phyloP scores from a whole-genome alignment of 805 yeast genomes.

The Priceomyces haplophilus region DNA sequence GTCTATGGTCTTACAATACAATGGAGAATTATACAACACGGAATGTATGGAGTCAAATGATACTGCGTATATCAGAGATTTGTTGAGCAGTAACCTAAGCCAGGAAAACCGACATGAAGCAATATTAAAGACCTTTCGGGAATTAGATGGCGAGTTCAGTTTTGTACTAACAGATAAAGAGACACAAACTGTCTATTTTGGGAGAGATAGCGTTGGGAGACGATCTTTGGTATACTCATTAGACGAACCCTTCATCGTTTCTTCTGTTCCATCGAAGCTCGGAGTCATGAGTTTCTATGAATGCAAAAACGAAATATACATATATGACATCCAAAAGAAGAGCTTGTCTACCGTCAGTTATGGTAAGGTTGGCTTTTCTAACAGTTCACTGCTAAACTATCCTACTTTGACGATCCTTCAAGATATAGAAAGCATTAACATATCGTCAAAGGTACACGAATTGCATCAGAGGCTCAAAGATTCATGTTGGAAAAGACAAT shows the following conservation, averaged over 20 bases:
- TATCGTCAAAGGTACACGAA: not conserved
- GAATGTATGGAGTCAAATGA: conserved; percentile 59
- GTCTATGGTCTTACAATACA: conserved; percentile 60
- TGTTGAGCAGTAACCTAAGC: conserved; percentile 23
- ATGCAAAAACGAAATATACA: conserved; percentile 52
- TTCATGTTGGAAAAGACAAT: conserved; percentile 51
- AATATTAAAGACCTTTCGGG: conserved; percentile 39
- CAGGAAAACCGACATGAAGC: conserved; percentile 21
- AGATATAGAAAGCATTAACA: not conserved
- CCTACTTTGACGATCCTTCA: not conserved
- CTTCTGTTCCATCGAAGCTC: conserved; percentile 25
- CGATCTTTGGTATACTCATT: conserved; percentile 60
- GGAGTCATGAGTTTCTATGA: conserved; percentile 39
- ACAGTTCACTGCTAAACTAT: not conserved
- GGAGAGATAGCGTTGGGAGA: conserved; percentile 80
- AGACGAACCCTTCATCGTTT: conserved; percentile 38
- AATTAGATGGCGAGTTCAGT: conserved; percentile 82
- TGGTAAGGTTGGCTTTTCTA: not conserved
- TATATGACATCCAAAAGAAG: conserved; percentile 28
- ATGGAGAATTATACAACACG: conserved; percentile 82
- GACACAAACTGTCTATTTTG: conserved; percentile 56
- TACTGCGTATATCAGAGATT: conserved; percentile 49
- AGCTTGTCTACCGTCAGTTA: conserved; percentile 4
- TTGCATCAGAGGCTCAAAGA: conserved; percentile 24
- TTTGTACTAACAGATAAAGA: conserved; percentile 48